Percentiles rank a stretch among this genome's conserved stretches.
These are phyloP conservation scores for Sedum album DNA, from an alignment of 164 flowering plant genomes.

Conservation along the genomic window DNA sequence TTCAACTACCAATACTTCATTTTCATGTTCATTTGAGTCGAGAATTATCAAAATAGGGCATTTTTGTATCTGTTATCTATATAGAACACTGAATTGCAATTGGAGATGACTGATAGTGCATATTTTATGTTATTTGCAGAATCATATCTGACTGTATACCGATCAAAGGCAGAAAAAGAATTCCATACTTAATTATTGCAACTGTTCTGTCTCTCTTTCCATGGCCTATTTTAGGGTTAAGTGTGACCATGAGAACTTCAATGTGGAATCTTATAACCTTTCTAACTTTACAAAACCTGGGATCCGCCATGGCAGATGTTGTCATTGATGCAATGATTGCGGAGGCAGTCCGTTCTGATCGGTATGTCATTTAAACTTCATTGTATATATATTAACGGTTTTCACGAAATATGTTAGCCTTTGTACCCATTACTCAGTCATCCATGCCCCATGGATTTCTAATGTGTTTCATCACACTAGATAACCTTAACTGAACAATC, in stretches of 20 bases:
- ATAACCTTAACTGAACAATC: not conserved
- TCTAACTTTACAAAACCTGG: constrained; percentile 73
- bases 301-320: constrained; percentile 96
- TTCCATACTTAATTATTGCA: constrained; percentile 67
- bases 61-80: too few relatives aligned
- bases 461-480: not conserved
- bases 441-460: not conserved
- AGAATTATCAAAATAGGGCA: not conserved
- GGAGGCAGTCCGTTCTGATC: constrained; percentile 64
- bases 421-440: not conserved
- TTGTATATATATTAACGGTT: not conserved
- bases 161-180: constrained; percentile 68
- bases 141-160: constrained; percentile 88
- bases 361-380: constrained; percentile 29
- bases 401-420: not conserved
- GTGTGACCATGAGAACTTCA: constrained; percentile 43
- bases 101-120: not conserved
- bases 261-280: constrained; percentile 41
- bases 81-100: too few relatives aligned
- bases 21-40: not conserved
- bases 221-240: constrained; percentile 66
- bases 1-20: not conserved
- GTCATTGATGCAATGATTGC: constrained; percentile 98
- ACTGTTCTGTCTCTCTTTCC: constrained; percentile 70
- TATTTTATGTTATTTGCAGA: constrained; percentile 32